These are phyloP conservation scores for Leishmania lainsoni DNA, from an alignment of 208 protist species.

Conservation along the genomic window DNA sequence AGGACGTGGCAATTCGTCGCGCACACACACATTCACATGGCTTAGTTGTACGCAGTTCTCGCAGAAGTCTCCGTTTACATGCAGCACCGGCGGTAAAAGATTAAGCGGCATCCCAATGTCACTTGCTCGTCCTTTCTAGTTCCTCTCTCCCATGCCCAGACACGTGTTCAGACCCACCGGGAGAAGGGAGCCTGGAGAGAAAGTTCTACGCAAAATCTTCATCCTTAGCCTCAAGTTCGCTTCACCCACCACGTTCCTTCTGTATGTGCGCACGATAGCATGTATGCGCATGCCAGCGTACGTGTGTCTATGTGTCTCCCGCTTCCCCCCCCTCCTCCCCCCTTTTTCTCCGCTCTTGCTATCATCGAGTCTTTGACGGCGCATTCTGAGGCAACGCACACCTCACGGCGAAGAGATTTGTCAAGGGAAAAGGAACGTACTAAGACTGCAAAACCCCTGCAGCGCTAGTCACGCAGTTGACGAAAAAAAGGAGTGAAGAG, in stretches of 20 bases:
- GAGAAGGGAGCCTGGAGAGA: neutral
- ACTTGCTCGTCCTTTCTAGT: neutral
- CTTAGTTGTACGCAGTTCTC: neutral
- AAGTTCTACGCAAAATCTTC: neutral
- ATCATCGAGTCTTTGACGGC: no score
- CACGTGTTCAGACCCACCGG: neutral
- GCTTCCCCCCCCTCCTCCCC: neutral
- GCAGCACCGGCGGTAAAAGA: neutral
- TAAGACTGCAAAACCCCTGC: neutral
- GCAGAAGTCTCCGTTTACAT: neutral
- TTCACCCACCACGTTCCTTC: neutral
- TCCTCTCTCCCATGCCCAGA: neutral
- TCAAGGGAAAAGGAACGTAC: neutral
- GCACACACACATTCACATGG: neutral
- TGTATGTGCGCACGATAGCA: neutral
- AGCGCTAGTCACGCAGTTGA: neutral
- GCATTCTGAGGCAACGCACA: neutral
- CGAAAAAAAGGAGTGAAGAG: neutral
- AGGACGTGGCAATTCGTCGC: neutral
- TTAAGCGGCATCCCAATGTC: neutral
- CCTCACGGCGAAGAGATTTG: neutral
- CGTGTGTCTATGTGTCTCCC: neutral
- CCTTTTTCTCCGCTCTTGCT: no score
- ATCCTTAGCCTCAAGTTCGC: neutral
- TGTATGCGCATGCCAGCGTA: neutral